Conservation (phyloP, 768 basidiomycete species). For the Psilocybe azurescens region DNA sequence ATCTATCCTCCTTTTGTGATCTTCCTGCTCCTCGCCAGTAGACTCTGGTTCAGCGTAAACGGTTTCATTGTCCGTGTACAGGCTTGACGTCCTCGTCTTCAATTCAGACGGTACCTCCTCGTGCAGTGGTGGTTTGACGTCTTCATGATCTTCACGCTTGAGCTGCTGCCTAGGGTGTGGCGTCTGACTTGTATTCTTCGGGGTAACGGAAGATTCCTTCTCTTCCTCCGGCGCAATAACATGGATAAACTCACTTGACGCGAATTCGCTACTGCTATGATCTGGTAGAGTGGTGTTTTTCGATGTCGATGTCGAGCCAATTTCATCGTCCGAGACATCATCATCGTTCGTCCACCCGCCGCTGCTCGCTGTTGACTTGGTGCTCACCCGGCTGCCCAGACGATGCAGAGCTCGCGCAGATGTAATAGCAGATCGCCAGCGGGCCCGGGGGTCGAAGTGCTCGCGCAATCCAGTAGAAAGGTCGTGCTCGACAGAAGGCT, state of each 20-base stretch:
- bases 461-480: slow-evolving; percentile 75
- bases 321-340: slow-evolving; percentile 35
- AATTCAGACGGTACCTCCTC: neutral
- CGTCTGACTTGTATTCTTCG: neutral
- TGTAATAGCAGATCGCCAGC: slow-evolving; percentile 76
- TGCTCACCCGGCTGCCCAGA: slow-evolving; percentile 37
- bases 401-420: slow-evolving; percentile 49
- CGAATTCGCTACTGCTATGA: slow-evolving; percentile 30
- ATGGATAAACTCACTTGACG: slow-evolving; percentile 45
- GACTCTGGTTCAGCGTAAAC: slow-evolving; percentile 10
- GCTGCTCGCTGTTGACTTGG: slow-evolving; percentile 19
- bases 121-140: slow-evolving; percentile 1
- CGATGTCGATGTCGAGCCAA: neutral
- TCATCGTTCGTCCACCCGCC: slow-evolving; percentile 31
- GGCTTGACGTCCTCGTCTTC: too few species aligned
- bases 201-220: slow-evolving; percentile 6
- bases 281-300: neutral
- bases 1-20: neutral
- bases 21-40: neutral
- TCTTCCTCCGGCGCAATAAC: slow-evolving; percentile 36
- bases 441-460: slow-evolving; percentile 78
- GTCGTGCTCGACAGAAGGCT: slow-evolving; percentile 74
- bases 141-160: slow-evolving; percentile 3
- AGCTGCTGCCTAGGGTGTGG: slow-evolving; percentile 2
- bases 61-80: neutral